Evolutionary conservation across 805 yeast genomes (phyloP).

Genomic region (Barnettozyma pratensis): DNA sequence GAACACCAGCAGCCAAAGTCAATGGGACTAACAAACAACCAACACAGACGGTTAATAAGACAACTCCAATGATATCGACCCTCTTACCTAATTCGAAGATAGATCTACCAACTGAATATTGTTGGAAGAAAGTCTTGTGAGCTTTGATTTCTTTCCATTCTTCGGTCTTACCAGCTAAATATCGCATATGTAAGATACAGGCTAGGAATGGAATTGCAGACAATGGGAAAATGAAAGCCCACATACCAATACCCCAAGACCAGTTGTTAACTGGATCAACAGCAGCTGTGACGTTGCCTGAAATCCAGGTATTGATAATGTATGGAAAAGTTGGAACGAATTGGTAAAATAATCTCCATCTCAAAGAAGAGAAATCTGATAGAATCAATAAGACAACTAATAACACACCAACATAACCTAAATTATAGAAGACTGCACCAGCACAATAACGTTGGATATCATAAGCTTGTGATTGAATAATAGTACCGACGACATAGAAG

Average conservation of each 20-base stretch:
- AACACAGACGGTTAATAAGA: constrained; percentile 48
- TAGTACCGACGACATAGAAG: constrained; percentile 58
- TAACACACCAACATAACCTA: constrained; percentile 61
- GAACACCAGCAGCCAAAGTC: constrained; percentile 67
- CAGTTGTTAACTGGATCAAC: constrained; percentile 36
- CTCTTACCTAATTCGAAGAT: constrained; percentile 50
- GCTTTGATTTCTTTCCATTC: constrained; percentile 41
- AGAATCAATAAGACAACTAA: constrained; percentile 51
- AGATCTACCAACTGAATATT: constrained; percentile 31
- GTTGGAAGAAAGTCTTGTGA: constrained; percentile 35
- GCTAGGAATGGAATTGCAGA: constrained; percentile 53
- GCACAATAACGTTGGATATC: constrained; percentile 56
- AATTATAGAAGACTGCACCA: constrained; percentile 50
- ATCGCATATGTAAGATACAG: constrained; percentile 52
- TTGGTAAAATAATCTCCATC: constrained; percentile 64
- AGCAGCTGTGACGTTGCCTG: constrained; percentile 49
- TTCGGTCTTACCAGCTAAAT: constrained; percentile 45
- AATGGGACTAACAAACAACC: constrained; percentile 69
- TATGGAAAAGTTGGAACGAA: constrained; percentile 68
- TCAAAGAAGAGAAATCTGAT: constrained; percentile 63
- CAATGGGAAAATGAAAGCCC: constrained; percentile 73
- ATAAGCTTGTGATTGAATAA: constrained; percentile 56
- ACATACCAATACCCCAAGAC: constrained; percentile 77
- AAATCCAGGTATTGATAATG: constrained; percentile 74
- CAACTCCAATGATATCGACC: constrained; percentile 58